Conservation (phyloP, 495 filamentous ascomycete genomes). For the Cairneyella variabilis region DNA sequence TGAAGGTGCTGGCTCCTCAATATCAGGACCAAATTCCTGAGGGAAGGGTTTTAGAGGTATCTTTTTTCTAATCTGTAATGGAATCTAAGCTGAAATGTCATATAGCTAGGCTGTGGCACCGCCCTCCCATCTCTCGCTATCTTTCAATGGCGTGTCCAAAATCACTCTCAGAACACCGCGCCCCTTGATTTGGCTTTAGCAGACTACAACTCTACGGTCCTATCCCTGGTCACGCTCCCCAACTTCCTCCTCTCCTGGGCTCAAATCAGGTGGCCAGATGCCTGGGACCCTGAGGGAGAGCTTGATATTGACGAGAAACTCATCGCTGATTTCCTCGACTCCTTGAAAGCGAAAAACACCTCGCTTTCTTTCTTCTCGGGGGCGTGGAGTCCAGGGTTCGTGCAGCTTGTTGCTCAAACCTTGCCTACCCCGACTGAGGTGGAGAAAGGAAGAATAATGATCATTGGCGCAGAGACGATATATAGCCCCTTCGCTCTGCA, state of each 20-base stretch:
- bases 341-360: slow-evolving; percentile 54
- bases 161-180: not conserved
- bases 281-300: slow-evolving; percentile 54
- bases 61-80: slow-evolving; percentile 20
- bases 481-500: slow-evolving; percentile 76
- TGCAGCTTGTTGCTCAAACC: slow-evolving; percentile 46
- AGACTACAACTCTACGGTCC: slow-evolving; percentile 86
- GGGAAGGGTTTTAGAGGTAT: slow-evolving; percentile 70
- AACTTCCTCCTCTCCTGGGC: slow-evolving; percentile 85
- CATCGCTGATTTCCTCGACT: slow-evolving; percentile 53
- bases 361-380: slow-evolving; percentile 74
- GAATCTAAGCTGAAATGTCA: slow-evolving; percentile 25
- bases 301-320: slow-evolving; percentile 69
- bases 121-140: slow-evolving; percentile 77
- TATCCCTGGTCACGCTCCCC: slow-evolving; percentile 82
- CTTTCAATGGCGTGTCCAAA: slow-evolving; percentile 54
- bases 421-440: slow-evolving; percentile 16
- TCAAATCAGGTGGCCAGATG: slow-evolving; percentile 23
- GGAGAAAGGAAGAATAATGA: slow-evolving; percentile 35
- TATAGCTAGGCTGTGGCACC: slow-evolving; percentile 84
- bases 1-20: slow-evolving; percentile 63
- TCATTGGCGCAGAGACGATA: slow-evolving; percentile 91
- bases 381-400: slow-evolving; percentile 71
- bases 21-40: slow-evolving; percentile 16
- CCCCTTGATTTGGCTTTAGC: slow-evolving; percentile 65